phyloP scores from a whole-genome alignment of 2,329 filamentous ascomycete genomes.

The Claviceps maximensis region DNA sequence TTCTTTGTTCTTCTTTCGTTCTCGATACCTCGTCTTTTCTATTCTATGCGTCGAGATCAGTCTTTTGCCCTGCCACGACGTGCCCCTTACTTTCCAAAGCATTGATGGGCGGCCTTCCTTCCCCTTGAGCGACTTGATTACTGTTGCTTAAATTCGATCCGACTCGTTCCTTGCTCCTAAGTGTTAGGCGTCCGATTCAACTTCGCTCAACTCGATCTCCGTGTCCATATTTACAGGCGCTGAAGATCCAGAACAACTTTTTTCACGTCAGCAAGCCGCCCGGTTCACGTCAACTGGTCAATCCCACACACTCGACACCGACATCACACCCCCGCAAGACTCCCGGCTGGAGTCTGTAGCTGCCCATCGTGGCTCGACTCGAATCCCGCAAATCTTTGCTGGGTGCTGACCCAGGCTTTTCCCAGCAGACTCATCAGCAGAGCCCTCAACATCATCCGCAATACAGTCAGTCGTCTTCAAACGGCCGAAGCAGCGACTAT shows the following conservation, averaged over 20 bases:
- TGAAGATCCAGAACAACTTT: not conserved
- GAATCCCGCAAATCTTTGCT: conserved; percentile 29
- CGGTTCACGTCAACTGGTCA: not conserved
- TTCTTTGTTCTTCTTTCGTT: not conserved
- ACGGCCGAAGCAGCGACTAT: conserved; percentile 14
- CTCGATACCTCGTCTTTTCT: not conserved
- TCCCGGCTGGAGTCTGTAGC: conserved; percentile 23
- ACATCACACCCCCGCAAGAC: conserved; percentile 10
- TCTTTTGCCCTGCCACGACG: not conserved
- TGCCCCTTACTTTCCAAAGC: not conserved
- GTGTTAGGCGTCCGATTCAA: not conserved
- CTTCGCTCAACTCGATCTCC: not conserved
- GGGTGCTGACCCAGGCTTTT: conserved; percentile 24
- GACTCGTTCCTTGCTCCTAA: not conserved
- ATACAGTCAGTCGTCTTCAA: conserved; percentile 11
- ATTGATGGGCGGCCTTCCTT: not conserved
- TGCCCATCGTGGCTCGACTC: conserved; percentile 26
- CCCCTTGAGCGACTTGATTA: not conserved
- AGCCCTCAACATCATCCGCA: conserved; percentile 12
- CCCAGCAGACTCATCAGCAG: conserved; percentile 17
- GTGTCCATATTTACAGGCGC: not conserved
- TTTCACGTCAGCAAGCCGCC: not conserved
- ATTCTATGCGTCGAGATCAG: not conserved
- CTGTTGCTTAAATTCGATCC: not conserved
- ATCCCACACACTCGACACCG: not conserved